Evolutionary conservation across 1,284 basidiomycete genomes (phyloP).

Genomic region (Tilletia horrida): DNA sequence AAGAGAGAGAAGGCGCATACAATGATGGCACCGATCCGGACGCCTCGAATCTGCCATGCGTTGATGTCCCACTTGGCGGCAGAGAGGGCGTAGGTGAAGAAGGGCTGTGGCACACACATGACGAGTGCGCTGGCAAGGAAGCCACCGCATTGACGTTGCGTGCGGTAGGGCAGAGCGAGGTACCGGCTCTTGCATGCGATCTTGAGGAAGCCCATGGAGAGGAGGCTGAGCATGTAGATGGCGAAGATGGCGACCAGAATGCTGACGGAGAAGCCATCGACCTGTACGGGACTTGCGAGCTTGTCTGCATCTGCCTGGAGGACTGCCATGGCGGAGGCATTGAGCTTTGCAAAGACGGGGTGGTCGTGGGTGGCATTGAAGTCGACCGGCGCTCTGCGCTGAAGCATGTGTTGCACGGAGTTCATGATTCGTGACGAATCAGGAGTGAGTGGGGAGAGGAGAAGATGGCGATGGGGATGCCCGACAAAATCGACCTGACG

Average conservation of each 20-base stretch:
- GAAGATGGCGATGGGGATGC: too few relatives aligned
- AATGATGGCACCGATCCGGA: background rate
- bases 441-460: too few relatives aligned
- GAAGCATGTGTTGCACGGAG: background rate
- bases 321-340: background rate
- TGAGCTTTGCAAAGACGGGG: background rate
- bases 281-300: background rate
- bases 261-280: conserved; percentile 9
- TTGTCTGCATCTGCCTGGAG: background rate
- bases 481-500: too few relatives aligned
- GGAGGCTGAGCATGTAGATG: background rate
- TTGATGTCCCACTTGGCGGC: conserved; percentile 16
- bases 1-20: conserved; percentile 2
- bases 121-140: background rate
- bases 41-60: background rate
- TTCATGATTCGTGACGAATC: too few relatives aligned
- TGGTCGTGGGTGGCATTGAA: conserved; percentile 5
- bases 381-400: conserved; percentile 1
- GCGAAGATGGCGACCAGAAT: conserved; percentile 12
- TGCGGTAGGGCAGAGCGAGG: background rate
- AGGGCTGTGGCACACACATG: background rate
- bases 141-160: background rate
- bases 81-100: conserved; percentile 5
- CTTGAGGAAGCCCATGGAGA: background rate
- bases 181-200: background rate